Evolutionary conservation across 441 rosid genomes (phyloP).

Genomic region (Theobroma grandiflorum): DNA sequence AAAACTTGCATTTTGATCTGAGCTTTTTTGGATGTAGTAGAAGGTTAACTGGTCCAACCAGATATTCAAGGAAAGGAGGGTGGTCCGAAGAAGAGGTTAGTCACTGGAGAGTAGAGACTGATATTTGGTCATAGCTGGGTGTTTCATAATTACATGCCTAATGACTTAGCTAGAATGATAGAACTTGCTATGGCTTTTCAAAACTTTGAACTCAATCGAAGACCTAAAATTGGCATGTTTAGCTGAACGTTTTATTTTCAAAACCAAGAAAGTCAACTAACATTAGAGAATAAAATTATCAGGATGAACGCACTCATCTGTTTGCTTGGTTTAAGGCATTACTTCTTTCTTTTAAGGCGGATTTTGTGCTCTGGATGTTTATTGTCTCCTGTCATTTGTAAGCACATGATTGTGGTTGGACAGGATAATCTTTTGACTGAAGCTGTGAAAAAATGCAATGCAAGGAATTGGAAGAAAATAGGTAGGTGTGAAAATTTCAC

Average conservation of each 20-base stretch:
- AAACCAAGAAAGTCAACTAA: conserved; percentile 30
- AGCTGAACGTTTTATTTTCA: not conserved
- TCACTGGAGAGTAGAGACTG: not conserved
- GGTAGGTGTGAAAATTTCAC: conserved; percentile 31
- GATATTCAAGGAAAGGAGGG: not conserved
- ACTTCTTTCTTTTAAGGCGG: not conserved
- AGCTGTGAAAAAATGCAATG: conserved; percentile 39
- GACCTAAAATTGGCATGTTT: not conserved
- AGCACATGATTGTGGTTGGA: not conserved
- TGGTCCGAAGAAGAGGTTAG: conserved; percentile 24
- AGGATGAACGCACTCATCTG: conserved; percentile 32
- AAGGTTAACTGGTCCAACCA: conserved; percentile 1
- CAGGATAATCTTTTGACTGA: conserved; percentile 23
- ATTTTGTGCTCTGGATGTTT: not conserved
- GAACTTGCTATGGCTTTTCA: not conserved
- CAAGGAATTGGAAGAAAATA: conserved; percentile 58
- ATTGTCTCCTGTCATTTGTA: conserved; percentile 19
- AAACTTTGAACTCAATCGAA: not conserved
- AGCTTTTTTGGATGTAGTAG: not conserved
- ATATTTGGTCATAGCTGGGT: not conserved
- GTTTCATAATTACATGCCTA: not conserved
- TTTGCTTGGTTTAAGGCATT: not conserved
- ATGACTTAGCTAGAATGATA: not conserved
- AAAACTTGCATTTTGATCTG: conserved; percentile 5
- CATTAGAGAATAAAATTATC: conserved; percentile 26